phyloP scores from a whole-genome alignment of 169 alveolate species.

The Plasmodium vivax region DNA sequence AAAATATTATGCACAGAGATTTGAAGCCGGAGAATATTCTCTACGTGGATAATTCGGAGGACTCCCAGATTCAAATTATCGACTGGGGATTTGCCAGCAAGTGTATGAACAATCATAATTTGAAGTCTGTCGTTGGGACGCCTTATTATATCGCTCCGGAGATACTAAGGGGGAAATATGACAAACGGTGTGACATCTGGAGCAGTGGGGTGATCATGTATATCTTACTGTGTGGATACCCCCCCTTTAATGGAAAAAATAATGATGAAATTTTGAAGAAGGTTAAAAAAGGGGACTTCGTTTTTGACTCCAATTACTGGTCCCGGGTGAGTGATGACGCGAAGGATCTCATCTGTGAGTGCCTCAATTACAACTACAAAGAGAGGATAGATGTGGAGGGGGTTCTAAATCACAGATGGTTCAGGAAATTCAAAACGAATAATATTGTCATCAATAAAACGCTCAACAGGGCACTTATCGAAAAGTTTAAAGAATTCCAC shows the following conservation, averaged over 20 bases:
- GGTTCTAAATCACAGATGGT: constrained; percentile 95
- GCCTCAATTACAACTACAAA: constrained; percentile 89
- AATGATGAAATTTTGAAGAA: constrained; percentile 87
- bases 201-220: constrained; percentile 93
- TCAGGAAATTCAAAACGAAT: constrained; percentile 75
- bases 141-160: constrained; percentile 98
- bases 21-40: constrained; percentile 97
- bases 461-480: constrained; percentile 79
- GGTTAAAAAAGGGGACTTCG: constrained; percentile 89
- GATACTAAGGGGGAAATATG: constrained; percentile 93
- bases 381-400: constrained; percentile 91
- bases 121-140: constrained; percentile 91
- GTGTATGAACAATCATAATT: constrained; percentile 89
- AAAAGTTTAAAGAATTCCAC: constrained; percentile 90
- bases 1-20: constrained; percentile 95
- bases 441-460: constrained; percentile 62
- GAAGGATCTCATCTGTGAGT: constrained; percentile 88
- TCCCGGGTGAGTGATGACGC: constrained; percentile 90
- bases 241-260: constrained; percentile 91
- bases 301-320: constrained; percentile 92
- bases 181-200: constrained; percentile 96
- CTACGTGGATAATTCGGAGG: constrained; percentile 88
- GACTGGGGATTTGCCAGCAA: constrained; percentile 95
- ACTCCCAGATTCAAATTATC: constrained; percentile 92
- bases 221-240: constrained; percentile 85